These are phyloP conservation scores for Wickerhamomyces bisporus DNA, from an alignment of 805 yeast species.

Conservation along the genomic window DNA sequence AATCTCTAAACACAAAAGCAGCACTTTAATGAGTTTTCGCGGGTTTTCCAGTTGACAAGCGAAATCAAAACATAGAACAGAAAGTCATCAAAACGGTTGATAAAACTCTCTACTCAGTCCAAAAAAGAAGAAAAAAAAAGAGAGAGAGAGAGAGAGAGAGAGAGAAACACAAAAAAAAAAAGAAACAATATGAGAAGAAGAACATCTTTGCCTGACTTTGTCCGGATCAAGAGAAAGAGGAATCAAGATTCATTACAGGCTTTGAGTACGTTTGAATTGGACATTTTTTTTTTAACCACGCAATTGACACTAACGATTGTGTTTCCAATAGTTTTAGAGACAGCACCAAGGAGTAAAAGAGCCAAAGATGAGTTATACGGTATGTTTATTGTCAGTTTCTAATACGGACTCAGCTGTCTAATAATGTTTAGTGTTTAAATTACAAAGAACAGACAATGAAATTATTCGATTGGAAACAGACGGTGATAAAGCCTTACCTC, in stretches of 20 bases:
- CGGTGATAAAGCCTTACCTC: constrained; percentile 13
- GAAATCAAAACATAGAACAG: too few relatives aligned
- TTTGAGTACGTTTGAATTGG: constrained; percentile 32
- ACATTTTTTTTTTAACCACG: not conserved
- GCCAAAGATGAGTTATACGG: constrained; percentile 30
- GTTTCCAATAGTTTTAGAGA: constrained; percentile 27
- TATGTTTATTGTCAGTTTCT: constrained; percentile 7
- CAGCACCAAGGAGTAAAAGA: constrained; percentile 34
- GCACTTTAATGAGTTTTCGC: too few relatives aligned
- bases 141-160: too few relatives aligned
- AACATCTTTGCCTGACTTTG: constrained; percentile 46
- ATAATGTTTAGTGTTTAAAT: constrained; percentile 33
- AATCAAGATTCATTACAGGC: constrained; percentile 89
- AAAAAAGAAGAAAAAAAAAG: too few relatives aligned
- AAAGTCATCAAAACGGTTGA: too few relatives aligned
- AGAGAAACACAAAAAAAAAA: not conserved
- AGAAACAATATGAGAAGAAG: constrained; percentile 2
- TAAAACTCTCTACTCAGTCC: too few relatives aligned
- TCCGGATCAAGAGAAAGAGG: constrained; percentile 82
- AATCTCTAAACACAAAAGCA: too few relatives aligned
- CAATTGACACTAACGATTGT: not conserved
- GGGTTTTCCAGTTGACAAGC: too few relatives aligned
- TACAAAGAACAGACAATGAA: constrained; percentile 42
- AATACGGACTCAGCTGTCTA: constrained; percentile 6
- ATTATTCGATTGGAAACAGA: constrained; percentile 13